Percentiles rank a stretch among this genome's conserved stretches.
phyloP scores from a whole-genome alignment of 2,329 filamentous ascomycete species.

The Penicillium decumbens region DNA sequence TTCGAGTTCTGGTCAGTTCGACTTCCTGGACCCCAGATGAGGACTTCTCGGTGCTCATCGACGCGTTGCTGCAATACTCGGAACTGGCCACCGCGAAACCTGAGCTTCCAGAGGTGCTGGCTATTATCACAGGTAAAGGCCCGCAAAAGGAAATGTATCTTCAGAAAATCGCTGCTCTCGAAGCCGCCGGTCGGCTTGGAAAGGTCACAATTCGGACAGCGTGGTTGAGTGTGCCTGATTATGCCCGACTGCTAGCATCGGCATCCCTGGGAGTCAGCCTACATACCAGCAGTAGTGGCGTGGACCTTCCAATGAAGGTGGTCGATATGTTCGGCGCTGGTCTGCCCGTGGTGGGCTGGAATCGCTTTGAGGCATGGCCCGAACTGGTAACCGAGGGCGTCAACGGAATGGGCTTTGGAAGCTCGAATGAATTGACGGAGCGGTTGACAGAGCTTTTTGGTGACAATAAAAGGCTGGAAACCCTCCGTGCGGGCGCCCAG shows the following conservation, averaged over 20 bases:
- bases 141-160: conserved; percentile 76
- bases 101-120: conserved; percentile 64
- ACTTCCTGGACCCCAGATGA: conserved; percentile 98
- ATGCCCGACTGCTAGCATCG: conserved; percentile 74
- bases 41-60: conserved; percentile 82
- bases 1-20: conserved; percentile 76
- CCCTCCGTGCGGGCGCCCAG: conserved; percentile 64
- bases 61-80: conserved; percentile 74
- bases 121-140: conserved; percentile 91
- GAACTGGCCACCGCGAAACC: conserved; percentile 43
- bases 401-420: conserved; percentile 82
- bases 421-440: conserved; percentile 59
- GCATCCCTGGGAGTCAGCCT: conserved; percentile 88
- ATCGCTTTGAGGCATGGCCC: conserved; percentile 76
- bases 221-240: conserved; percentile 79
- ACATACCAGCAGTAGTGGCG: conserved; percentile 88
- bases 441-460: conserved; percentile 64
- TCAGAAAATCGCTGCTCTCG: conserved; percentile 58
- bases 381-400: conserved; percentile 84
- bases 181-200: conserved; percentile 58
- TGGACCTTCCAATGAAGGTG: conserved; percentile 98
- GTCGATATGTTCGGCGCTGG: conserved; percentile 98
- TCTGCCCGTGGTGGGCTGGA: conserved; percentile 83
- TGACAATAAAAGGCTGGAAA: conserved; percentile 52
- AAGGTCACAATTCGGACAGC: conserved; percentile 72